phyloP scores from a whole-genome alignment of 352 stramenopile genomes.

The Phytophthora sp. region DNA sequence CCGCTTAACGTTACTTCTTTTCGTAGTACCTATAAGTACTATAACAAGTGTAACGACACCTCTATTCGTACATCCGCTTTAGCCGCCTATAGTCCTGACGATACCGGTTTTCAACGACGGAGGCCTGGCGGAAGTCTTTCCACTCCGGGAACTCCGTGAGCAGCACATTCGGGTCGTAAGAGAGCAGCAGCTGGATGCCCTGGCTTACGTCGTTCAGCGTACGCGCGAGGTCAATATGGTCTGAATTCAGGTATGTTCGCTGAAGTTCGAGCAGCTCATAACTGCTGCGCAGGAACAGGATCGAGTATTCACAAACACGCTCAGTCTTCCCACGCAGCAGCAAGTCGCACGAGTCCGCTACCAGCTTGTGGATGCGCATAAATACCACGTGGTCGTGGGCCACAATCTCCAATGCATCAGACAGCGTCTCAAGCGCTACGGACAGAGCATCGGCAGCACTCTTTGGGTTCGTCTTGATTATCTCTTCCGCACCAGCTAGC shows the following conservation, averaged over 20 bases:
- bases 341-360: constrained; percentile 90
- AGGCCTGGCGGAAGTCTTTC: constrained; percentile 89
- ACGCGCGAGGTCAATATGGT: constrained; percentile 92
- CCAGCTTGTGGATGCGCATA: constrained; percentile 91
- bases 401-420: constrained; percentile 83
- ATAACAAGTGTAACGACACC: constrained; percentile 30
- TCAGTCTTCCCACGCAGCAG: constrained; percentile 70
- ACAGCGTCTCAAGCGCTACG: constrained; percentile 80
- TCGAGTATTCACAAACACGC: constrained; percentile 83
- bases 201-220: constrained; percentile 94
- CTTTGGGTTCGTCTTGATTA: constrained; percentile 53
- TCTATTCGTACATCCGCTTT: constrained; percentile 91
- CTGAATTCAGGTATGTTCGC: constrained; percentile 71
- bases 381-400: constrained; percentile 87
- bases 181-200: constrained; percentile 90
- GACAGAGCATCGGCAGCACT: constrained; percentile 62
- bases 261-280: constrained; percentile 92
- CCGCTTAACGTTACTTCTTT: constrained; percentile 4
- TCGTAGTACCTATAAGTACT: no score
- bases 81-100: constrained; percentile 92
- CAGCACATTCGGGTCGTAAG: constrained; percentile 83
- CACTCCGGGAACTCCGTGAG: constrained; percentile 87
- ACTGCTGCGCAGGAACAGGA: constrained; percentile 87
- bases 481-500: constrained; percentile 59
- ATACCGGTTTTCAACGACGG: constrained; percentile 88